Conservation (phyloP, 2,329 filamentous ascomycete genomes). For the Fusarium citri region DNA sequence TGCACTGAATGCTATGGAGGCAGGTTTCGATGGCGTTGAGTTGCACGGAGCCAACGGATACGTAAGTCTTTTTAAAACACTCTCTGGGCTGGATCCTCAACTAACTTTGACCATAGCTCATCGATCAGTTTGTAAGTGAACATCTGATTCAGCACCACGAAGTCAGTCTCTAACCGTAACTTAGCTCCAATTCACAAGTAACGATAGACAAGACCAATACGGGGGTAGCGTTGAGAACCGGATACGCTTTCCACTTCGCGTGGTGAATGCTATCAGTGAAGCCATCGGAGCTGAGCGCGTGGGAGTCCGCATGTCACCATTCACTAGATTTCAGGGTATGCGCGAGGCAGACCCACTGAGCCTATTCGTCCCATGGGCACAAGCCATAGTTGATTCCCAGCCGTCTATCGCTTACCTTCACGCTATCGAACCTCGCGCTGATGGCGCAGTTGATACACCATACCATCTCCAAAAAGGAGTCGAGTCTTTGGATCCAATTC, state of each 20-base stretch:
- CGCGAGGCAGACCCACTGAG: slow-evolving; percentile 66
- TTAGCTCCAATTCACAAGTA: slow-evolving; percentile 56
- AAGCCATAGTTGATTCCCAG: slow-evolving; percentile 64
- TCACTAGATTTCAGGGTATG: slow-evolving; percentile 71
- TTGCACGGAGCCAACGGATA: slow-evolving; percentile 69
- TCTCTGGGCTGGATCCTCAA: not conserved
- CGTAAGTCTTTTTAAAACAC: slow-evolving; percentile 47
- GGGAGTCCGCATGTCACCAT: slow-evolving; percentile 70
- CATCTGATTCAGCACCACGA: rapidly evolving
- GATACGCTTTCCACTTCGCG: slow-evolving; percentile 61
- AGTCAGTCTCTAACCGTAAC: not conserved
- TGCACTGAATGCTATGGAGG: slow-evolving; percentile 66
- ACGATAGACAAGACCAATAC: slow-evolving; percentile 63
- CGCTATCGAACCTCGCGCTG: slow-evolving; percentile 67
- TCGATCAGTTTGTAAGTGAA: slow-evolving; percentile 66
- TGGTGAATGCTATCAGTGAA: slow-evolving; percentile 56
- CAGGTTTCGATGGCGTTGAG: slow-evolving; percentile 70
- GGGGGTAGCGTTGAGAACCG: slow-evolving; percentile 65
- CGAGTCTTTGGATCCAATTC: slow-evolving; percentile 49
- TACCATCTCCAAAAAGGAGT: slow-evolving; percentile 45
- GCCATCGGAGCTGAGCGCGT: slow-evolving; percentile 63
- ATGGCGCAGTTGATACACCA: slow-evolving; percentile 53
- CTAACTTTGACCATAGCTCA: slow-evolving; percentile 27
- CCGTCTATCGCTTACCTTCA: slow-evolving; percentile 72
- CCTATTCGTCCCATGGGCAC: slow-evolving; percentile 62